Evolutionary conservation across 2,329 filamentous ascomycete species (phyloP), one percentile per base, ranked within the genome.

Genomic region (Trichoderma aggressivum): DNA sequence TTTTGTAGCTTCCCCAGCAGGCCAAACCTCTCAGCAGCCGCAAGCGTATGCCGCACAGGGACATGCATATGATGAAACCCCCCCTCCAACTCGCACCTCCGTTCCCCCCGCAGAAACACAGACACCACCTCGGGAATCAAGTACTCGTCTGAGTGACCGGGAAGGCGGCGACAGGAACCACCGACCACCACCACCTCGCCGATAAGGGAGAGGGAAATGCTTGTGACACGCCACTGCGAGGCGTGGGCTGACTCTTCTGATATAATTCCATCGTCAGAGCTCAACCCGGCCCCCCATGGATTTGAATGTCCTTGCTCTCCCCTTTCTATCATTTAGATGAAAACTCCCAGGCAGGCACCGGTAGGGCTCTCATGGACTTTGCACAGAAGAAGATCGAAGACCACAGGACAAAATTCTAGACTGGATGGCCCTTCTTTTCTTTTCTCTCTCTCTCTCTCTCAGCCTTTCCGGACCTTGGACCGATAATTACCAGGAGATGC

Each of bases 1-100:
- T 84, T 82, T 79, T 84, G 78, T 86, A 86, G 84, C 83, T 77
- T 86, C 84, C 77, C 82, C 84, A 80, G 85, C 85, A 83, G 84
- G 84, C 79, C 80, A 80, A 74, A 72, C 76, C 60, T 76, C 81
- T 70, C 72, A 77, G 28, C 74, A 77, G 60, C 77, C 75, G 71
- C 78, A 80, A 76, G 79, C 81, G 73, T 86, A 82, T 79, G 75
- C 81, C 74, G 73, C 79, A 74, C 83, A 84, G 80, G 85, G 81
- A 76, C 81, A 82, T 80, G 85, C 86, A 82, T 88, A 86, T 85
- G 86, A 86, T 73, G 81, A 82, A 74, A 76, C 82, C 78, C 83
- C 83, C 74, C 81, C 80, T 72, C 74, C 56, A 43, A 64, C 79
- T 74, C 79, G 82, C 63, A 76, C 78, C 70, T 78, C 81, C 12